Percentiles rank a stretch among this genome's conserved stretches.
Conservation (phyloP, 345 rosid genomes). For the Eucalyptus camaldulensis region DNA sequence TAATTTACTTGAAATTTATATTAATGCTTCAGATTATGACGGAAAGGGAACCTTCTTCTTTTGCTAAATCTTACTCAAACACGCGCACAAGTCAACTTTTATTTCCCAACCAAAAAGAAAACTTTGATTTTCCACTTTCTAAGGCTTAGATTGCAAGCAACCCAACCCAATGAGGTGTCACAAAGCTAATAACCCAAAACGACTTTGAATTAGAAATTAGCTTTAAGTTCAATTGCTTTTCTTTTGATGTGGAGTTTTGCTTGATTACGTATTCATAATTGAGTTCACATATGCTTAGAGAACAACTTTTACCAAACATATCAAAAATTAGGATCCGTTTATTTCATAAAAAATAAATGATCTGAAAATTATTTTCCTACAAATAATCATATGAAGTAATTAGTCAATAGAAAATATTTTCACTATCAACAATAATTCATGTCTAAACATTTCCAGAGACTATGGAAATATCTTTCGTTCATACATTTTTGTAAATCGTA, state of each 20-base stretch:
- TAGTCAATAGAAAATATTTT: not conserved
- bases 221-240: not conserved
- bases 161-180: not conserved
- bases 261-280: not conserved
- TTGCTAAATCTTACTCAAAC: not conserved
- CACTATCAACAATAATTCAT: not conserved
- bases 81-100: not conserved
- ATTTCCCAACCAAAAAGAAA: not conserved
- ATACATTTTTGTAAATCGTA: not conserved
- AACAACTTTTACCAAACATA: not conserved
- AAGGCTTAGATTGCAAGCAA: not conserved
- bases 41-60: not conserved
- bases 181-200: not conserved
- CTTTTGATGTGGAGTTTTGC: not conserved
- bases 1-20: not conserved
- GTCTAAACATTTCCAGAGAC: rapidly evolving
- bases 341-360: not conserved
- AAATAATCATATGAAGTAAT: not conserved
- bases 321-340: not conserved
- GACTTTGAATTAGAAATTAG: not conserved
- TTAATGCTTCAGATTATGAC: not conserved
- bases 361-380: not conserved
- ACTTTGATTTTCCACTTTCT: not conserved
- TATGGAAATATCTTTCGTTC: not conserved
- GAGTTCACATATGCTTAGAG: not conserved